Conservation (phyloP, 805 yeast species). For the Blastobotrys mokoenaii region DNA sequence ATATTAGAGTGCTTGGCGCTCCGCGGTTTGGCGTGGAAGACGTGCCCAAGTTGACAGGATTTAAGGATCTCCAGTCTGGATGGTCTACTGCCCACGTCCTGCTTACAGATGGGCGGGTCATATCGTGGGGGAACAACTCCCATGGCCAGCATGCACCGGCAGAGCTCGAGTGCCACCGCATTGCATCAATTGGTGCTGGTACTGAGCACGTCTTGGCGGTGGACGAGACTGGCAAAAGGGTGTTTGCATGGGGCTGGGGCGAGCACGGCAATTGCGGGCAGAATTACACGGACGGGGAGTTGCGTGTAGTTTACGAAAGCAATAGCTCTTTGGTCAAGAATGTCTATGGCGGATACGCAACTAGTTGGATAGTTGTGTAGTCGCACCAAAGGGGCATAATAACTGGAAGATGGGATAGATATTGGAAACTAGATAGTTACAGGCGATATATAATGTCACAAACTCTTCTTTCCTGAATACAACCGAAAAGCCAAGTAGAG, state of each 20-base stretch:
- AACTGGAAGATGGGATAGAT: too few relatives aligned
- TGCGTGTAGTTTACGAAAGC: background rate
- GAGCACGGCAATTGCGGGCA: slow-evolving; percentile 94
- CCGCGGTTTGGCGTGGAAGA: slow-evolving; percentile 21
- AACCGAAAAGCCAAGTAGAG: slow-evolving; percentile 8
- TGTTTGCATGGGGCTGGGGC: slow-evolving; percentile 95
- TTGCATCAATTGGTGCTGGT: slow-evolving; percentile 43
- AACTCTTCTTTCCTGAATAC: slow-evolving; percentile 21
- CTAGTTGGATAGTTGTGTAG: slow-evolving; percentile 12
- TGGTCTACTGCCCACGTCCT: slow-evolving; percentile 70
- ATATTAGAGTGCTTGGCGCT: slow-evolving; percentile 29
- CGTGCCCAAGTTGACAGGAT: slow-evolving; percentile 2
- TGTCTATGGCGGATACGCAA: slow-evolving; percentile 18
- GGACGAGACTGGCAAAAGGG: slow-evolving; percentile 24
- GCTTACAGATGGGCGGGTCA: slow-evolving; percentile 22
- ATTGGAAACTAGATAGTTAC: too few relatives aligned
- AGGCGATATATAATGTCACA: slow-evolving; percentile 14
- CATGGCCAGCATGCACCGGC: slow-evolving; percentile 54
- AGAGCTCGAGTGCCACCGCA: slow-evolving; percentile 1
- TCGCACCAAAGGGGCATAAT: too few relatives aligned
- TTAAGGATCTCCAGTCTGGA: slow-evolving; percentile 40
- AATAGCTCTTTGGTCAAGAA: background rate
- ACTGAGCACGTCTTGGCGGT: slow-evolving; percentile 73
- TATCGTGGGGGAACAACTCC: slow-evolving; percentile 64
- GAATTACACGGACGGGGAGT: slow-evolving; percentile 6